These are phyloP conservation scores for Psophocarpus tetragonolobus DNA, from an alignment of 306 rosid species.

Conservation along the genomic window DNA sequence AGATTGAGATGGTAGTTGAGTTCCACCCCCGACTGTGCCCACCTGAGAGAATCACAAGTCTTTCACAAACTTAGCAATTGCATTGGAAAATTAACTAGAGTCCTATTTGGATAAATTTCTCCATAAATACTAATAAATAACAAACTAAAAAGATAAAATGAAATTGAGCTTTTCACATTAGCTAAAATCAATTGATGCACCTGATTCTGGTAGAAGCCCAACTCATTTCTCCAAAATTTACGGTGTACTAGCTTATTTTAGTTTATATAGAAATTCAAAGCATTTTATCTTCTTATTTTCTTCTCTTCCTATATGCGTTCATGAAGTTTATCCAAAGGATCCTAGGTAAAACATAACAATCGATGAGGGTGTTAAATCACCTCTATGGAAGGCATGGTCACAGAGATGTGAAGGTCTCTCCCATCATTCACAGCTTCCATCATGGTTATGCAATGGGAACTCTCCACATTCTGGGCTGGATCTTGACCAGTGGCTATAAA, in stretches of 20 bases:
- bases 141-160: background rate
- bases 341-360: background rate
- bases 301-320: background rate
- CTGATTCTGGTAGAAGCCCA: background rate
- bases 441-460: slow-evolving; percentile 71
- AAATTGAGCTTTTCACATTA: background rate
- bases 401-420: slow-evolving; percentile 62
- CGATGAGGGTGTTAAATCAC: slow-evolving; percentile 31
- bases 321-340: background rate
- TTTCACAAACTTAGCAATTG: background rate
- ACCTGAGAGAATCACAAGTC: slow-evolving; percentile 39
- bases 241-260: background rate
- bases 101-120: background rate
- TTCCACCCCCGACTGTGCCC: slow-evolving; percentile 70
- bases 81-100: background rate
- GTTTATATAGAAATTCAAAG: background rate
- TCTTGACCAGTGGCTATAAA: slow-evolving; percentile 78
- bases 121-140: background rate
- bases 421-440: slow-evolving; percentile 62
- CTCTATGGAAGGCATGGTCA: slow-evolving; percentile 70
- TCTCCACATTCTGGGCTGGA: slow-evolving; percentile 72
- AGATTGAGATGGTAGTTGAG: slow-evolving; percentile 69
- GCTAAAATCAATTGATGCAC: background rate
- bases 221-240: background rate
- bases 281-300: background rate